Percentiles rank a stretch among this genome's conserved stretches.
These are phyloP conservation scores for Pythium brassicae DNA, from an alignment of 352 stramenopile species.

Conservation along the genomic window DNA sequence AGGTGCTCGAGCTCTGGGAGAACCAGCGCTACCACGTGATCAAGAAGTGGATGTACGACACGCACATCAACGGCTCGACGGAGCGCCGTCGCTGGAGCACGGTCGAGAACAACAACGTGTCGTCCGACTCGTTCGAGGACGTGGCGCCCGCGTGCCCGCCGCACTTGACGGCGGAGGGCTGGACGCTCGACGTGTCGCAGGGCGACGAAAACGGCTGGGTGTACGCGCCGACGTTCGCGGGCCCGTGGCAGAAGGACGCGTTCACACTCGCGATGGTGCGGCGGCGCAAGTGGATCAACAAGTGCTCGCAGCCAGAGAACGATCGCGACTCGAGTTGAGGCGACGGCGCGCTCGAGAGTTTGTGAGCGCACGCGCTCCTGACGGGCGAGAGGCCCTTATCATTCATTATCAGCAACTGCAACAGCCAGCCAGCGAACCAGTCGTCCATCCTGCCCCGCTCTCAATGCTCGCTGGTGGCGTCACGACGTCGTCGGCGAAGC, in stretches of 20 bases:
- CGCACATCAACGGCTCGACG: slow-evolving; percentile 41
- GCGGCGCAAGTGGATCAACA: slow-evolving; percentile 81
- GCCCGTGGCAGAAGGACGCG: slow-evolving; percentile 71
- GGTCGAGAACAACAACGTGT: slow-evolving; percentile 56
- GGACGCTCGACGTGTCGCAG: slow-evolving; percentile 73
- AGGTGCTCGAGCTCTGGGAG: slow-evolving; percentile 81
- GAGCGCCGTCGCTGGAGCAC: slow-evolving; percentile 75
- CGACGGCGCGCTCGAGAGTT: background rate
- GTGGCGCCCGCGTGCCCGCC: slow-evolving; percentile 52
- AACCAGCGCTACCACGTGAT: slow-evolving; percentile 80
- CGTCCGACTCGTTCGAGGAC: slow-evolving; percentile 63
- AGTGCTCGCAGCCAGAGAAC: slow-evolving; percentile 29
- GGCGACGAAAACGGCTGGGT: slow-evolving; percentile 82
- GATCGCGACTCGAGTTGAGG: slow-evolving; percentile 5
- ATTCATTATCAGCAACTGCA: background rate
- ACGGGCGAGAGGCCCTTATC: background rate
- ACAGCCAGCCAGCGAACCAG: too few species aligned
- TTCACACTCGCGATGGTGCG: slow-evolving; percentile 72
- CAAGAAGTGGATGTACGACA: slow-evolving; percentile 72
- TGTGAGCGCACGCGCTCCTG: too few species aligned
- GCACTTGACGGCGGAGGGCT: slow-evolving; percentile 54
- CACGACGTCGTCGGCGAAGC: background rate
- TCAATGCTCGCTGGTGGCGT: background rate
- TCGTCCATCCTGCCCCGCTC: too few species aligned
- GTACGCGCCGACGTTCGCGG: slow-evolving; percentile 72